Percentiles rank a stretch among this genome's conserved stretches.
Conservation (phyloP, 2,329 filamentous ascomycete species). For the Pleoardoris graminearum region DNA sequence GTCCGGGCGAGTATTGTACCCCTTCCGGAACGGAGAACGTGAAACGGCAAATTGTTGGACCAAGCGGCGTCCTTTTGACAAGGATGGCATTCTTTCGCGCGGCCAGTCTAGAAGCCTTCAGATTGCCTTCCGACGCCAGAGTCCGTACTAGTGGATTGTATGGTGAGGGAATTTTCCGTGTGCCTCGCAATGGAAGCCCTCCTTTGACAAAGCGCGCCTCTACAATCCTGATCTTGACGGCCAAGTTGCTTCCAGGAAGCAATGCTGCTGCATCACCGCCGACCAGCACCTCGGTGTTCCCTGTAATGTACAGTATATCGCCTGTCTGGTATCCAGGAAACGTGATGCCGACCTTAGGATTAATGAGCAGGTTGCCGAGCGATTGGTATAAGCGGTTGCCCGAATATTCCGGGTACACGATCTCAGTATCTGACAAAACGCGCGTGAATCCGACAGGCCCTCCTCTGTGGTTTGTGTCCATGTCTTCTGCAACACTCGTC, state of each 20-base stretch:
- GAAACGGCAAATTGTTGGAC: conserved; percentile 70
- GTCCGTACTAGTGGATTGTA: conserved; percentile 77
- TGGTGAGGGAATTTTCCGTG: conserved; percentile 63
- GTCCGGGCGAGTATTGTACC: conserved; percentile 65
- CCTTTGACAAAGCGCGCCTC: conserved; percentile 64
- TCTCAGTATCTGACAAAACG: conserved; percentile 62
- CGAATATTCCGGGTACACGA: conserved; percentile 82
- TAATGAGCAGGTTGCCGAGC: conserved; percentile 72
- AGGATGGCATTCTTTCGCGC: conserved; percentile 55
- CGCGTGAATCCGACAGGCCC: conserved; percentile 75
- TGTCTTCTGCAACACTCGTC: conserved; percentile 63
- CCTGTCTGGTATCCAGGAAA: conserved; percentile 76
- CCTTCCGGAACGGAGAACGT: conserved; percentile 54
- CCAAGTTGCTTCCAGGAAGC: conserved; percentile 72
- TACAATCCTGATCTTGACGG: conserved; percentile 67
- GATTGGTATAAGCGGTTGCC: conserved; percentile 85
- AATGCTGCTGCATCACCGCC: conserved; percentile 64
- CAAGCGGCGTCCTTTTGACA: conserved; percentile 61
- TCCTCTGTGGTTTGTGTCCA: conserved; percentile 85
- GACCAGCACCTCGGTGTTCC: conserved; percentile 66
- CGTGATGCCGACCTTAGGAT: conserved; percentile 68
- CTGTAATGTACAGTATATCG: conserved; percentile 74
- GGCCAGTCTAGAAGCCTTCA: conserved; percentile 19
- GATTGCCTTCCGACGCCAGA: conserved; percentile 61
- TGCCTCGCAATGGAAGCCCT: conserved; percentile 70